Evolutionary conservation across 495 filamentous ascomycete species (phyloP), one percentile per base, ranked within the genome.

Genomic region (Aspergillus taichungensis): DNA sequence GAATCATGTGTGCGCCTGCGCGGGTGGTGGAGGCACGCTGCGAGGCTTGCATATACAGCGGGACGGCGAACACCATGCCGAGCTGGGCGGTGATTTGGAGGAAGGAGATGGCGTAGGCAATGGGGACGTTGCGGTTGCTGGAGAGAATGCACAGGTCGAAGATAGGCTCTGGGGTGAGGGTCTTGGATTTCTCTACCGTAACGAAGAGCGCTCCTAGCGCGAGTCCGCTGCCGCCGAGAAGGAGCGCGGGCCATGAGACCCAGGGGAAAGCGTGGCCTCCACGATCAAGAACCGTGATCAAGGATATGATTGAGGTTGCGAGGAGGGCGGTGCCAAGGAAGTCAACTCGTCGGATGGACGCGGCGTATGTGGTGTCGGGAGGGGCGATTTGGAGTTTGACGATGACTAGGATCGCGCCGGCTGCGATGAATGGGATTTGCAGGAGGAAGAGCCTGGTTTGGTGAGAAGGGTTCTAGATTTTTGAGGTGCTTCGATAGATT

Each of bases 1-100:
- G 82, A 31, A 85, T 61, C 0, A 87, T 64, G 53, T 84, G 79
- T 0, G 68, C 67, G 1, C 83, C 83, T 0, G 82, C 73, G 0
- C 61, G 54, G 1, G 80, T 77, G 42, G 74, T 73, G 7, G 76
- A 78, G 5, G 69, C 69, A 0, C 66, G 55, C 4, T 65, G 51
- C 0, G 79, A 82, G n/a, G 84, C 72, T 49, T 83, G 79, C 52
- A 85, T 86, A 56, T 86, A 87, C 0, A 87, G 61, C 0, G 83
- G 83, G 0, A 85, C 73, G 8, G 56, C 58, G 49, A 57, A 73
- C 45, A 56, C 62, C 69, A 56, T 68, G 67, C 74, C 54, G 2
- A 82, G 46, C 47, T 87, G 83, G 0, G 82, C 78, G 0, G 69
- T 71, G 0, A 60, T 64, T 32, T 84, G 81, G 0, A 78, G 60